Evolutionary conservation across 164 flowering plant species (phyloP), one percentile per base, ranked within the genome.

Genomic region (Berberis thunbergii): DNA sequence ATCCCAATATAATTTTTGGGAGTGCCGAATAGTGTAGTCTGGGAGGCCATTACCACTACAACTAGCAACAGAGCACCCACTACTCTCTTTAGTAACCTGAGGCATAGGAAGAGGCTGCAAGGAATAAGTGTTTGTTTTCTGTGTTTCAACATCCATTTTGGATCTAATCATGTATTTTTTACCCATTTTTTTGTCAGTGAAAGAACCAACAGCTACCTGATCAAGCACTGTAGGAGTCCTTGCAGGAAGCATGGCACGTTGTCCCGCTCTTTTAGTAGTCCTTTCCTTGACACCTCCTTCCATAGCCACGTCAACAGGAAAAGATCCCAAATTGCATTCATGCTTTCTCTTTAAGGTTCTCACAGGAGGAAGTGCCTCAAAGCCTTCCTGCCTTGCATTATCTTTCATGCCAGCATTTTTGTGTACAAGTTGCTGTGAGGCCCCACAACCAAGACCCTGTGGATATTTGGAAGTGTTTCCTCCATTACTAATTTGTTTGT

Each of bases 41-140:
- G 50, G 59, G 4, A 10, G 8, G 43, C 62, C 59, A 46, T 65
- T 72, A 63, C 49, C 57, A 73, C 80, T 75, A 67, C 83, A 80
- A 52, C 83, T 80, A 70, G 73, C 77, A 69, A 75, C 70, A 13
- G 81, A 76, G 62, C 71, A 74, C 41, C 66, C 64, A 43, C 57
- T 63, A 63, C 68, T 74, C 58, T 62, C 77, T 65, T 70, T 67
- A 40, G 69, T 40, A 49, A 26, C 44, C 42, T 39, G 50, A 61
- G 67, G 64, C 64, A 42, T 41, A 53, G 60, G 39, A 45, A 56
- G 55, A 41, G 59, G 44, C 42, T 61, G 41, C 53, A 39, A 41
- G 2, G 49, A 5, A 54, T 43, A 50, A 65, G 57, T 57, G 54
- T 48, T 52, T 53, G 49, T 53, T 58, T 67, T 63, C 7, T 66